These are phyloP conservation scores for Aspergillus glaucus DNA, from an alignment of 2,329 filamentous ascomycete species.

Conservation along the genomic window DNA sequence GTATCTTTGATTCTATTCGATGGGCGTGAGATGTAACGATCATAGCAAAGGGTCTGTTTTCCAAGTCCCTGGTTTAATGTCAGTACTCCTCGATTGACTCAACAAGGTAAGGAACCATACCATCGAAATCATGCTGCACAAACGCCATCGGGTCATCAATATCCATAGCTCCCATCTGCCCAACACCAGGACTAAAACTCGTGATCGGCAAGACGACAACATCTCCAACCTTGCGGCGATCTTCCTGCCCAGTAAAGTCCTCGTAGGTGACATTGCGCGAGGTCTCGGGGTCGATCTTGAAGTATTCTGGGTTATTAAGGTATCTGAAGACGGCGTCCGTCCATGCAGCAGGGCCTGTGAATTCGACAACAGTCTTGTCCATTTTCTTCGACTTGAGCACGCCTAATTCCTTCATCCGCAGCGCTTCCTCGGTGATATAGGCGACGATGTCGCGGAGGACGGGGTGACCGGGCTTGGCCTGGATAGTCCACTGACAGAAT, in stretches of 20 bases:
- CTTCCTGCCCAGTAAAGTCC: constrained; percentile 83
- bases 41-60: constrained; percentile 30
- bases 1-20: too few relatives aligned
- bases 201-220: constrained; percentile 93
- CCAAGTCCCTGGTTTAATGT: constrained; percentile 27
- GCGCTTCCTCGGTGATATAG: constrained; percentile 75
- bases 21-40: not conserved
- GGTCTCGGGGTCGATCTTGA: constrained; percentile 63
- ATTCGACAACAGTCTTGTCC: constrained; percentile 78
- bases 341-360: constrained; percentile 91
- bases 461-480: constrained; percentile 89
- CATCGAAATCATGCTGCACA: constrained; percentile 94
- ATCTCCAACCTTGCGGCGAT: constrained; percentile 81
- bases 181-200: constrained; percentile 90
- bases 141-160: constrained; percentile 92
- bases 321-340: constrained; percentile 88
- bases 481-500: constrained; percentile 99
- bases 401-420: constrained; percentile 64
- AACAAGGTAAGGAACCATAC: constrained; percentile 39
- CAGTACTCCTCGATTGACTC: not conserved
- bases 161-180: constrained; percentile 86
- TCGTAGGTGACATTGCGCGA: constrained; percentile 71
- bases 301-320: constrained; percentile 86
- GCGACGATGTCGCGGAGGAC: constrained; percentile 81
- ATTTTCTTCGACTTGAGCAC: constrained; percentile 55